These are phyloP conservation scores for Trichoderma sp. DNA, from an alignment of 2,329 filamentous ascomycete genomes.

Conservation along the genomic window DNA sequence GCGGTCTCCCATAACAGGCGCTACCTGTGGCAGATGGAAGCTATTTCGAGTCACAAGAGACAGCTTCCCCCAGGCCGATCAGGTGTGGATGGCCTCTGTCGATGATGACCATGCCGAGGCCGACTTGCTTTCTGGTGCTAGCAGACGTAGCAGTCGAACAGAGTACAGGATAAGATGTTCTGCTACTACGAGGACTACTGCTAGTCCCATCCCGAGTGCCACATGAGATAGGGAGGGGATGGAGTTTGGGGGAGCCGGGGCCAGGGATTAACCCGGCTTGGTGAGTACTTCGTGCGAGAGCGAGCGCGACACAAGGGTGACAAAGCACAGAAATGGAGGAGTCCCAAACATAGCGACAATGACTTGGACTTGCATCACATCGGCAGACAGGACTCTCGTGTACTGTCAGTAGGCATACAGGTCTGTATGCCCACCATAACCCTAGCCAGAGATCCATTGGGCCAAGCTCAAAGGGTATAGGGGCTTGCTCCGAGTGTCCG, in stretches of 20 bases:
- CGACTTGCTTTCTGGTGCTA: background rate
- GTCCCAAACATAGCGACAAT: conserved; percentile 11
- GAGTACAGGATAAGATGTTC: conserved; percentile 13
- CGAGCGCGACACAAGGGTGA: conserved; percentile 10
- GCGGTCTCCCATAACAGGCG: background rate
- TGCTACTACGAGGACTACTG: background rate
- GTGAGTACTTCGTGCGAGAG: background rate
- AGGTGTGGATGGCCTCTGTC: conserved; percentile 12
- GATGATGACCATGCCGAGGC: conserved; percentile 14
- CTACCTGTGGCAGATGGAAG: conserved; percentile 1
- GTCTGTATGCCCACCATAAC: conserved; percentile 7
- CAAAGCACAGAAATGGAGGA: conserved; percentile 13
- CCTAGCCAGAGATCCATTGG: conserved; percentile 11
- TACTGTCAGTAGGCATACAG: background rate
- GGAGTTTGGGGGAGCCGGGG: conserved; percentile 2
- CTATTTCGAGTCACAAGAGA: conserved; percentile 14
- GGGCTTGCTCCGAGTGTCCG: background rate
- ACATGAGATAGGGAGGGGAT: conserved; percentile 16
- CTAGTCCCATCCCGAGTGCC: conserved; percentile 18
- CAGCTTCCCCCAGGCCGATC: background rate
- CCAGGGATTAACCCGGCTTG: conserved; percentile 12
- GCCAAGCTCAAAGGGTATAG: conserved; percentile 7
- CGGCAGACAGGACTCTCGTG: background rate
- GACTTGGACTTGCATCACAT: conserved; percentile 16
- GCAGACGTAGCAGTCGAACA: conserved; percentile 1